Evolutionary conservation across 768 basidiomycete genomes (phyloP), one percentile per base, ranked within the genome.

Genomic region (Boletus pseudopeckii): DNA sequence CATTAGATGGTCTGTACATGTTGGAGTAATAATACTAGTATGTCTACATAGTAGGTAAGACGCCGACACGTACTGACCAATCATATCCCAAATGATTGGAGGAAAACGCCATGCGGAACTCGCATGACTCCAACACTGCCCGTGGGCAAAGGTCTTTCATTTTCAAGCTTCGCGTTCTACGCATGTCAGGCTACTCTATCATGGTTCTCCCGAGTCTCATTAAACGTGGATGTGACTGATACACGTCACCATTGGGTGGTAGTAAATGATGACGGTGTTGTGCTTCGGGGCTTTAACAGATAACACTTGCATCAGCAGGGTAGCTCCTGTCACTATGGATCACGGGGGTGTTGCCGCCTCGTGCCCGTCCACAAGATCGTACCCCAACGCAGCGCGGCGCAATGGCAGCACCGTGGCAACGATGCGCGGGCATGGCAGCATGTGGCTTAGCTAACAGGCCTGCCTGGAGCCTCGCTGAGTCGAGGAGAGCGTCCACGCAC

Each of bases 401-500:
- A 32, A 28, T 37, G 17, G 22, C 14, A 14, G 24, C 41, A 24
- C 22, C 34, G 39, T 20, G 44, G 47, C 30, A 55, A 57, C 32
- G 43, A 51, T 45, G 44, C 56, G 28, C 7, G 11, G n/a, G 20
- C n/a, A 32, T 18, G 42, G 43, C 5, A 60, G 55, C 58, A 48
- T 59, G 48, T 41, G 13, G 59, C 59, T 60, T 61, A 60, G 54
- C 39, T 61, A 61, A 60, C 58, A 11, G 0, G 32, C 58, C 48
- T 54, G 57, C 57, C 22, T 40, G 45, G 15, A 48, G 33, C 48
- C 59, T 51, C 33, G 48, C 55, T 26, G 24, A 26, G 24, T 49
- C 30, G 22, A n/a, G 5, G 32, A 4, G 30, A 4, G 24, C 9
- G 32, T 39, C 24, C 32, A 15, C 15, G 38, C 42, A 36, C 48